Conservation (phyloP, 129 eudicot genomes). For the Artemisia argyi region DNA sequence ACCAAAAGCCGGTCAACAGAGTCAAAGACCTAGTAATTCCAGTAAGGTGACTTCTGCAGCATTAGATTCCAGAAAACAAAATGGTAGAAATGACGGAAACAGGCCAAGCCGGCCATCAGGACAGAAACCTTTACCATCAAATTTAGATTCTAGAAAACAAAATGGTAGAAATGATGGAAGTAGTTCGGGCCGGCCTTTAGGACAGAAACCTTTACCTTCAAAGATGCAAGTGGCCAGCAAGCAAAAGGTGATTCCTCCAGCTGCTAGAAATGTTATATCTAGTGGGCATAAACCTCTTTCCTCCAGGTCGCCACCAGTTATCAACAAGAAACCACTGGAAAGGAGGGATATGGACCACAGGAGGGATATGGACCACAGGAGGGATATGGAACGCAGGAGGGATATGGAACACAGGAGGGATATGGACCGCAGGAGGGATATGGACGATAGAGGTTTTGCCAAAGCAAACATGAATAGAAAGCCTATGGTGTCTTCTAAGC, state of each 20-base stretch:
- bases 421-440: too few relatives aligned
- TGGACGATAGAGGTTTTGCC: slow-evolving; percentile 26
- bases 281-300: slow-evolving; percentile 37
- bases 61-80: slow-evolving; percentile 47
- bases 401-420: slow-evolving; percentile 24
- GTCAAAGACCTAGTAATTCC: slow-evolving; percentile 39
- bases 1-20: slow-evolving; percentile 39
- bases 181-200: slow-evolving; percentile 72
- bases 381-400: slow-evolving; percentile 21
- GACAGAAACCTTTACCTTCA: slow-evolving; percentile 45
- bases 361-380: slow-evolving; percentile 22
- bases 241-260: slow-evolving; percentile 39
- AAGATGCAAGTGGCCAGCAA: slow-evolving; percentile 31
- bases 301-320: slow-evolving; percentile 37
- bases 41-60: slow-evolving; percentile 30
- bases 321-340: slow-evolving; percentile 40
- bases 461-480: slow-evolving; percentile 40
- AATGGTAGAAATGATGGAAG: slow-evolving; percentile 54
- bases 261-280: slow-evolving; percentile 40
- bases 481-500: slow-evolving; percentile 48
- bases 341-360: slow-evolving; percentile 21
- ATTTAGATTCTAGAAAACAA: slow-evolving; percentile 50
- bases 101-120: slow-evolving; percentile 74
- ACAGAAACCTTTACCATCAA: slow-evolving; percentile 36
- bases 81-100: slow-evolving; percentile 53